A percentile compares a stretch with the other conserved stretches of the same genome.
phyloP scores from a whole-genome alignment of 164 flowering plant genomes.

The Buxus sempervirens region DNA sequence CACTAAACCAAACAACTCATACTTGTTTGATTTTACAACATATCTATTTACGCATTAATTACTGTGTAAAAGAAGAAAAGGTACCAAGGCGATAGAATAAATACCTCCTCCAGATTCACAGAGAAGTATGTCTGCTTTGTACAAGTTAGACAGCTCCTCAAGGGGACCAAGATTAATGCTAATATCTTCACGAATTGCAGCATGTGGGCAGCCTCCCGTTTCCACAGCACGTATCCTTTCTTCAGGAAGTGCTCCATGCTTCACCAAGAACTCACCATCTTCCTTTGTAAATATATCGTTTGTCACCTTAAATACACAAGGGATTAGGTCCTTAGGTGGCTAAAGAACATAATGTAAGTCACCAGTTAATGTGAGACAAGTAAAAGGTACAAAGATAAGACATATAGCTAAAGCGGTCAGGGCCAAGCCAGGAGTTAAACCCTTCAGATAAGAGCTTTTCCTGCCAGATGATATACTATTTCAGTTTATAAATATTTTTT shows the following conservation, averaged over 20 bases:
- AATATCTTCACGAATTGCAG: conserved; percentile 97
- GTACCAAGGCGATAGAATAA: neutral
- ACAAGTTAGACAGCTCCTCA: conserved; percentile 89
- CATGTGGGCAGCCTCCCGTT: conserved; percentile 99
- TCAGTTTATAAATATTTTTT: too few species aligned
- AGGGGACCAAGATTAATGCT: conserved; percentile 98
- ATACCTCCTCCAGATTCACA: conserved; percentile 99
- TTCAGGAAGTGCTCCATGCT: conserved; percentile 92
- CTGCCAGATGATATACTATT: too few species aligned
- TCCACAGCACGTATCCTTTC: conserved; percentile 98
- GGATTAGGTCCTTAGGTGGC: neutral
- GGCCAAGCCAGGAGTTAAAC: too few species aligned
- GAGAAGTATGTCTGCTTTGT: conserved; percentile 82
- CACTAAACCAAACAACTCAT: neutral
- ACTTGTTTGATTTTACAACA: neutral
- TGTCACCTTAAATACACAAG: conserved; percentile 54
- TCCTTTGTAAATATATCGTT: conserved; percentile 98
- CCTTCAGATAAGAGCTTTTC: too few species aligned
- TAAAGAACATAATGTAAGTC: neutral
- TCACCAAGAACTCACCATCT: conserved; percentile 94
- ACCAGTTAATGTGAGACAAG: neutral
- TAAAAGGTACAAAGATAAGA: too few species aligned
- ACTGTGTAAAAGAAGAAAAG: neutral
- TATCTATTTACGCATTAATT: neutral
- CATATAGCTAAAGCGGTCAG: too few species aligned